Evolutionary conservation across 805 yeast species (phyloP), one percentile per base, ranked within the genome.

Genomic region (Monosporozyma unispora): DNA sequence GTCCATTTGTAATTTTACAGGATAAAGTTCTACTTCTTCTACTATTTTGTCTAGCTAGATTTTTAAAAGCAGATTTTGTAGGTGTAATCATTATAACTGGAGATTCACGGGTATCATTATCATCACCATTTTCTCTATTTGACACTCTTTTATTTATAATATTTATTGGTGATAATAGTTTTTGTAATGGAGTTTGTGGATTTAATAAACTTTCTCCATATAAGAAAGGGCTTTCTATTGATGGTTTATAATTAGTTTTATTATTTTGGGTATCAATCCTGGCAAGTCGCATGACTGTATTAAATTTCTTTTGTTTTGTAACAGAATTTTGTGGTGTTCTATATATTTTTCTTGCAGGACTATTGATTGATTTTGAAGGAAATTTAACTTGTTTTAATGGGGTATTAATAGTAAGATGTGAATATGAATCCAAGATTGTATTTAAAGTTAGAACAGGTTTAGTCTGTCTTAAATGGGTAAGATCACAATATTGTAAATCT

Each of bases 151-250:
- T 22, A 16, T 18, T n/a, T 1, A 44, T 19, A 6, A 46, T 22
- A 25, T 47, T 47, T 10, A 47, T 31, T 16, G 49, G 49, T 4
- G 49, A 47, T 14, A 47, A 33, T 41, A 47, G n/a, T 10, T 31
- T 29, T 27, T 21, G 18, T 22, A 47, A 23, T 11, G 49, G 49
- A 21, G 48, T 46, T n/a, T 12, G 27, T 23, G 48, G 44, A 28
- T 18, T 21, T 10, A 4, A 6, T 29, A 19, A 12, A 16, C 14
- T 29, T 25, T 39, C 37, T 5, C 40, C 27, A 27, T 12, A 33
- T 18, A 46, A 25, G 22, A 37, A 29, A 14, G 48, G 38, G 14
- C 25, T 46, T 10, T 21, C 40, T 3, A 31, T 14, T 31, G 4
- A 8, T 25, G 27, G 27, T 25, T 4, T 25, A 5, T 3, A 4